These are phyloP conservation scores for Fagus sylvatica DNA, from an alignment of 306 rosid genomes.

Conservation along the genomic window DNA sequence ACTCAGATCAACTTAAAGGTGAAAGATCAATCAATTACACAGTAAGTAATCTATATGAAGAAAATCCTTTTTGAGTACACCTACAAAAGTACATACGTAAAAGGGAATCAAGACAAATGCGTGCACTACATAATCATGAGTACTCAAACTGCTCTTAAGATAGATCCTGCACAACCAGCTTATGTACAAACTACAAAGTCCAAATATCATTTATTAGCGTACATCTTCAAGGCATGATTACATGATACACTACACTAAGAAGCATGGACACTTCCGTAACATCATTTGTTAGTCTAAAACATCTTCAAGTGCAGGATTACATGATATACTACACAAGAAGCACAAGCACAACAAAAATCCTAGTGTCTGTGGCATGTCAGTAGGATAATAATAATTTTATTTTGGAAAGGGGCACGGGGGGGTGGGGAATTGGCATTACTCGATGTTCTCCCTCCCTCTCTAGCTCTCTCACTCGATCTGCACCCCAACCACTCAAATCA, in stretches of 20 bases:
- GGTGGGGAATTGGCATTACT: no score
- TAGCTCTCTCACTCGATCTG: no score
- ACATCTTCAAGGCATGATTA: not conserved
- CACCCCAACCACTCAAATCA: no score
- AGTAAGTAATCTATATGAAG: slow-evolving; percentile 4
- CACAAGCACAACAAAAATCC: no score
- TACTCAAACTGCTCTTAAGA: not conserved
- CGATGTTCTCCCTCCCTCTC: no score
- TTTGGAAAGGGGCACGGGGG: no score
- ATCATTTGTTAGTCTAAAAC: no score
- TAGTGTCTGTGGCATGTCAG: no score
- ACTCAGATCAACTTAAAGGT: slow-evolving; percentile 26
- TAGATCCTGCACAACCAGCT: not conserved
- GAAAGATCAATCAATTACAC: slow-evolving; percentile 7
- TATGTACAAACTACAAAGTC: not conserved
- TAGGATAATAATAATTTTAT: no score
- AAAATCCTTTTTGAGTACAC: not conserved
- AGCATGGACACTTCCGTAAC: no score
- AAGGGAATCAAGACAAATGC: not conserved
- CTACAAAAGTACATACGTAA: not conserved
- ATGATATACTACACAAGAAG: no score
- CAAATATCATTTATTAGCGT: not conserved
- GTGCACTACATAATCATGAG: not conserved
- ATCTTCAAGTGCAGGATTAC: no score
- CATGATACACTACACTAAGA: not conserved